Evolutionary conservation across 2,329 filamentous ascomycete genomes (phyloP).

Genomic region (Xylaria sp.): DNA sequence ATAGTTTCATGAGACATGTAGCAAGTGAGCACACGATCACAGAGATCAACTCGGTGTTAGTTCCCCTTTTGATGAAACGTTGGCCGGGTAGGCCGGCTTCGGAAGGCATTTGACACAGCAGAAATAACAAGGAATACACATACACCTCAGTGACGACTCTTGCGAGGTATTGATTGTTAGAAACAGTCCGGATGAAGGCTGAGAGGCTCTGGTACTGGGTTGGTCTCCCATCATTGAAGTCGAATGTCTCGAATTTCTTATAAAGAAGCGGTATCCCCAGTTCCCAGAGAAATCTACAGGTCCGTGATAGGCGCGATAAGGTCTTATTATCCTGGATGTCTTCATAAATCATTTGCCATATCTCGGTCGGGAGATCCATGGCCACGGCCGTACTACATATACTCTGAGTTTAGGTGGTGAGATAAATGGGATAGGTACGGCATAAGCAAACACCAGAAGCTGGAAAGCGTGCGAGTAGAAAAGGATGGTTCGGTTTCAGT

Average conservation of each 20-base stretch:
- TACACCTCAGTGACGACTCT: conserved; percentile 38
- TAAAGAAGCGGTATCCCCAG: conserved; percentile 38
- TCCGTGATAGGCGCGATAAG: conserved; percentile 35
- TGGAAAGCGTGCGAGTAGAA: neutral
- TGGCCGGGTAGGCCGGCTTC: neutral
- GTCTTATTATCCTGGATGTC: conserved; percentile 35
- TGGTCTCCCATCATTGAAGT: conserved; percentile 18
- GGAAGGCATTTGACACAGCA: neutral
- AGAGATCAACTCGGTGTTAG: neutral
- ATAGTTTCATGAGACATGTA: neutral
- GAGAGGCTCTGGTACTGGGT: conserved; percentile 37
- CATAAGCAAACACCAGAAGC: conserved; percentile 7
- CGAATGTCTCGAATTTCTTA: conserved; percentile 37
- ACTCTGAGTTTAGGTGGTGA: neutral
- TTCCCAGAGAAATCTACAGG: conserved; percentile 37
- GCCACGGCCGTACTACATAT: neutral
- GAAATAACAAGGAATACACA: conserved; percentile 4
- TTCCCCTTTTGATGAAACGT: neutral
- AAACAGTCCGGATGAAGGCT: conserved; percentile 37
- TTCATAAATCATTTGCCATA: conserved; percentile 39
- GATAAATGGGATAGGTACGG: neutral
- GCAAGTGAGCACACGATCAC: conserved; percentile 17
- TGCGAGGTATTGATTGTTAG: conserved; percentile 35
- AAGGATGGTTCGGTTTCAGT: neutral
- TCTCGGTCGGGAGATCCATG: conserved; percentile 40